These are phyloP conservation scores for Rosa lucieae DNA, from an alignment of 306 rosid genomes.

Conservation along the genomic window DNA sequence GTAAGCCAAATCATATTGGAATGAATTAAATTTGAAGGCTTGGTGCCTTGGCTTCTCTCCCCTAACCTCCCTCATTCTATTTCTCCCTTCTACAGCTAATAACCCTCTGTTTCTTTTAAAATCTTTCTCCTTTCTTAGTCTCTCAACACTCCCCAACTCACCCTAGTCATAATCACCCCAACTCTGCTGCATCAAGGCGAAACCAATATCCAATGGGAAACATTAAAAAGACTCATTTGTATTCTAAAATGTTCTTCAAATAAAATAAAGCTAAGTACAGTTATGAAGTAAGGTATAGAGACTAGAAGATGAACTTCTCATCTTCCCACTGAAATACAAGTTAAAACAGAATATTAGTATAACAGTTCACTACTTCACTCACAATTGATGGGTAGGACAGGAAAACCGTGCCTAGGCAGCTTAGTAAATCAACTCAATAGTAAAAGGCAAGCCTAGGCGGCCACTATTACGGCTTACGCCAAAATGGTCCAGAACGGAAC, in stretches of 20 bases:
- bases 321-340: not conserved
- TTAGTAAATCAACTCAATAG: not conserved
- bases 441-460: not conserved
- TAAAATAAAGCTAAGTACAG: not conserved
- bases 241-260: not conserved
- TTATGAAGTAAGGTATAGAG: not conserved
- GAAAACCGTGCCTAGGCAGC: not conserved
- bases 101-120: no score
- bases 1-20: no score
- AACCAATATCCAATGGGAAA: not conserved
- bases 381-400: not conserved
- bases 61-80: no score
- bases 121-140: no score
- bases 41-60: no score
- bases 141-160: no score
- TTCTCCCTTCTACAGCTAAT: no score
- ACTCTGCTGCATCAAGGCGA: not conserved
- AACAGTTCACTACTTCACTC: not conserved
- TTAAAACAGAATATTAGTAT: not conserved
- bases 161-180: no score
- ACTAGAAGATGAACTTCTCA: not conserved
- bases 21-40: no score
- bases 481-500: not conserved
- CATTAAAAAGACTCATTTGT: not conserved
- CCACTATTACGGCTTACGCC: not conserved